Evolutionary conservation across 306 rosid species (phyloP), one percentile per base, ranked within the genome.

Genomic region (Trichosanthes cucumerina): DNA sequence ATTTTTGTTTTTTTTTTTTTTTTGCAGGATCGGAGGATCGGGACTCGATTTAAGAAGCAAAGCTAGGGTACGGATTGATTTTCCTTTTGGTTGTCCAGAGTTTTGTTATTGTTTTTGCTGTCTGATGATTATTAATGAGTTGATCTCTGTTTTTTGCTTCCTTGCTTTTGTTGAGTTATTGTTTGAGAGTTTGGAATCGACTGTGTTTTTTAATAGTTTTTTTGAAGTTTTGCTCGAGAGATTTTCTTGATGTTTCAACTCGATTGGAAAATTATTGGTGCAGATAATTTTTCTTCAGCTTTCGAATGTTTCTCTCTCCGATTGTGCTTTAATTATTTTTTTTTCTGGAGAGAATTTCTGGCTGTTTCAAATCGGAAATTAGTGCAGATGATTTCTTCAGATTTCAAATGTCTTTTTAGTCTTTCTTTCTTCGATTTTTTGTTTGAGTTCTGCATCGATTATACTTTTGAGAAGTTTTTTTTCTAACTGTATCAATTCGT

Each of bases 11-110:
- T 0, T 9, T 50, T 77, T 58, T 0, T 9, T 50, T 23, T 18
- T 24, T 39, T 33, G 9, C 65, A 87, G 90, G 91, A 80, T 88
- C 18, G 91, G 91, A 54, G 91, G 91, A 79, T 88, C 91, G 36
- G 89, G 91, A 7, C 39, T 84, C 69, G 91, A 88, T 77, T 38
- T 88, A 83, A 85, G 91, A 79, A 88, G 91, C 86, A 88, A 88
- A 88, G 91, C 83, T 9, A 85, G 87, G 83, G 91, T 87, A 68
- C 4, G 57, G 1, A 28, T 3, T 26, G 14, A 3, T 39, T 68
- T 0, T 46, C 26, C 4, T 68, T 5, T 0, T 26, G 8, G n/a
- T 66, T 65, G 6, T 38, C 8, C 8, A 0, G 24, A 0, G 43
- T 15, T 46, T 16, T 16, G 44, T 23, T 14, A 8, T 43, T 21